These are phyloP conservation scores for Trifolium repens DNA, from an alignment of 306 rosid species.

Conservation along the genomic window DNA sequence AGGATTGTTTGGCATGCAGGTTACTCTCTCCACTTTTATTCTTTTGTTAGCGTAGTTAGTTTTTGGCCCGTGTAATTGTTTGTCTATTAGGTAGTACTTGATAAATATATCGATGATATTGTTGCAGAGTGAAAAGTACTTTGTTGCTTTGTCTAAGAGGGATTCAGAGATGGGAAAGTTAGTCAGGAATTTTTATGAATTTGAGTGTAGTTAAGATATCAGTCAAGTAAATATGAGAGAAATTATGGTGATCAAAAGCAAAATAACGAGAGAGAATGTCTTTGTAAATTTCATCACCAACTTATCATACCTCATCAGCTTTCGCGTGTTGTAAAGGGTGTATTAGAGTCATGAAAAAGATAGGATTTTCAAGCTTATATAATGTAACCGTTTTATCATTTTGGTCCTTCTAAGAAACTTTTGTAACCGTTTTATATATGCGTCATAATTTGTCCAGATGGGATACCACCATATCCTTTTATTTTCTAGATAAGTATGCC, in stretches of 20 bases:
- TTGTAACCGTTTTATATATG: too few relatives aligned
- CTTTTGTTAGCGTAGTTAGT: not conserved
- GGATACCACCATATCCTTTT: not conserved
- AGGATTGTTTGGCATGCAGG: slow-evolving; percentile 99
- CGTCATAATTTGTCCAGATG: not conserved
- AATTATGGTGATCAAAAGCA: not conserved
- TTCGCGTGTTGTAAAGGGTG: not conserved
- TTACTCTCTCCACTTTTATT: slow-evolving; percentile 2
- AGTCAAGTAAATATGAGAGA: not conserved
- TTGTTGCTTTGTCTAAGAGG: not conserved
- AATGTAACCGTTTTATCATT: not conserved
- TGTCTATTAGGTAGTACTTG: not conserved
- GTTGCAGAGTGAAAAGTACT: slow-evolving; percentile 3
- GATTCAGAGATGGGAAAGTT: not conserved
- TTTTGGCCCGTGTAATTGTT: not conserved
- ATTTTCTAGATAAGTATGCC: not conserved
- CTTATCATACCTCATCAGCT: not conserved
- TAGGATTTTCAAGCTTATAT: not conserved
- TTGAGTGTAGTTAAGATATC: not conserved
- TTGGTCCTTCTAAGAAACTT: not conserved
- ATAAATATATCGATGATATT: not conserved
- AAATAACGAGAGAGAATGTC: not conserved
- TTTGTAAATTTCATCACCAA: not conserved
- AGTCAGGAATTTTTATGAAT: not conserved
- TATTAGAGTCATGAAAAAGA: not conserved